A percentile compares a stretch with the other conserved stretches of the same genome.
phyloP scores from a whole-genome alignment of 768 basidiomycete genomes.

The Lactarius akahatsu region DNA sequence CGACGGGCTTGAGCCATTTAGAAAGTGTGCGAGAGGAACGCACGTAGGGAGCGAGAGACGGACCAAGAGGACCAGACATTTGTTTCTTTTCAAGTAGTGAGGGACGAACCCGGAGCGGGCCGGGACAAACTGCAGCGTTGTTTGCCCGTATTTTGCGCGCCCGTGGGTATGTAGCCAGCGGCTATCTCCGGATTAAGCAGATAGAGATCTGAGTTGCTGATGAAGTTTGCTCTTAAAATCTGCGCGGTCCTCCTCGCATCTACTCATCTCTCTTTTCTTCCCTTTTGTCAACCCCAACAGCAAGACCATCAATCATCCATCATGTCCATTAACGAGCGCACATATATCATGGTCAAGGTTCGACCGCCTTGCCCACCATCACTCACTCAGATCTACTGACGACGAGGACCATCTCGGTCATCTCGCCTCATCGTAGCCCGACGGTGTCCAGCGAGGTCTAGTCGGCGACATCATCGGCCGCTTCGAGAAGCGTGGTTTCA shows the following conservation, averaged over 20 bases:
- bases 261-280: constrained; percentile 34
- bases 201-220: constrained; percentile 22
- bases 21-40: constrained; percentile 65
- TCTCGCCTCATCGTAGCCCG: constrained; percentile 60
- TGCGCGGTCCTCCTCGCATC: constrained; percentile 27
- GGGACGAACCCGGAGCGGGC: constrained; percentile 12
- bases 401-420: constrained; percentile 6
- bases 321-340: constrained; percentile 81
- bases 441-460: constrained; percentile 96
- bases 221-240: constrained; percentile 34
- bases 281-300: constrained; percentile 30
- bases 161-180: constrained; percentile 7
- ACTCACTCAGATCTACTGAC: constrained; percentile 16
- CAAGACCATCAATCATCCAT: constrained; percentile 31
- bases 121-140: constrained; percentile 32
- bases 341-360: constrained; percentile 99
- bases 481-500: constrained; percentile 98
- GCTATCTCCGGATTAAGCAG: constrained; percentile 27
- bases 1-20: constrained; percentile 70
- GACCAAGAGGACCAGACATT: constrained; percentile 60
- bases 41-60: constrained; percentile 76
- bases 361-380: constrained; percentile 13
- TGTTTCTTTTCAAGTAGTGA: constrained; percentile 1
- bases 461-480: constrained; percentile 93
- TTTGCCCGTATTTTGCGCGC: constrained; percentile 43